Evolutionary conservation across 176 grass and related monocot species (phyloP), one percentile per base, ranked within the genome.

Genomic region (Panicum miliaceum): DNA sequence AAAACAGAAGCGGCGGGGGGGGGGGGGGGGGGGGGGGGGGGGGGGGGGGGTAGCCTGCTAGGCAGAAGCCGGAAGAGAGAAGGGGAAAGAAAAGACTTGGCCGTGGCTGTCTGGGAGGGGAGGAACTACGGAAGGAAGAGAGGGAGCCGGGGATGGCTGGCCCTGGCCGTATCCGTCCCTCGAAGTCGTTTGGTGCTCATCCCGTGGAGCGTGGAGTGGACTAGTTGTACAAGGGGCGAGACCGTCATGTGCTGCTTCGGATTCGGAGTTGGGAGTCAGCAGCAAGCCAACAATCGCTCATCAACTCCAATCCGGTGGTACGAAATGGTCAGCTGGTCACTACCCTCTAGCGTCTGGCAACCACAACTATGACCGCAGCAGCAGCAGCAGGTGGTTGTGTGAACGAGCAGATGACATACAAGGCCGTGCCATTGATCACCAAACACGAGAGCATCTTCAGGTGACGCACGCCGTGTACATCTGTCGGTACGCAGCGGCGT

Each of bases 1-100:
- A 26, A 67, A 75, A 74, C 54, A 51, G 48, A 43, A 48, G 87
- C 12, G 42, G 65, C 0, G 15, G n/a, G n/a, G n/a, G n/a, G n/a
- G n/a, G n/a, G n/a, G n/a, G n/a, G n/a, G n/a, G n/a, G n/a, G n/a
- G n/a, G n/a, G n/a, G n/a, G n/a, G n/a, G n/a, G n/a, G n/a, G n/a
- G n/a, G n/a, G n/a, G n/a, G n/a, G n/a, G n/a, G n/a, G n/a, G n/a
- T n/a, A n/a, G n/a, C n/a, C n/a, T n/a, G n/a, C n/a, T n/a, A 4
- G 50, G 62, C 64, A 51, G 62, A 75, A 6, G 26, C 20, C 50
- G 48, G 38, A 64, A 50, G 20, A 70, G 37, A 41, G 69, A 72
- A 68, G 51, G 71, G 84, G n/a, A 26, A 82, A 69, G 42, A 76
- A 85, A 46, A 59, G 40, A 82, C 25, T 51, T 72, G 11, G 64